Conservation (phyloP, 768 basidiomycete genomes). For the Lactarius akahatsu region DNA sequence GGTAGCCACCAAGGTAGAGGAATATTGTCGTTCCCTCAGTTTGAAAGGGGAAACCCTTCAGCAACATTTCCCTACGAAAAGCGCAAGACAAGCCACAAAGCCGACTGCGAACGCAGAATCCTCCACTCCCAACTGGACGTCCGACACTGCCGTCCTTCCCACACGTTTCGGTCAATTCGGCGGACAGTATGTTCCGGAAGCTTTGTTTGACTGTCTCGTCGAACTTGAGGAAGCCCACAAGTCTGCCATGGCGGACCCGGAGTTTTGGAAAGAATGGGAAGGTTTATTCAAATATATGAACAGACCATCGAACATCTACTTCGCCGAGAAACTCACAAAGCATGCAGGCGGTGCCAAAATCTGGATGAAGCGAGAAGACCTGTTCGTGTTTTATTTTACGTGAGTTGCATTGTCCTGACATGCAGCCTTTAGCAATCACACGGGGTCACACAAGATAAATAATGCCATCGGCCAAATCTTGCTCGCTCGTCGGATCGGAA, state of each 20-base stretch:
- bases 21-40: constrained; percentile 73
- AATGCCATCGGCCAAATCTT: constrained; percentile 99
- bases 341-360: constrained; percentile 92
- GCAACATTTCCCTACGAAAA: constrained; percentile 27
- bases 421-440: constrained; percentile 71
- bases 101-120: constrained; percentile 37
- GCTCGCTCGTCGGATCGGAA: constrained; percentile 90
- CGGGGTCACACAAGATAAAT: constrained; percentile 99
- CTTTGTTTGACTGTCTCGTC: constrained; percentile 86
- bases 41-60: constrained; percentile 39
- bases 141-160: constrained; percentile 56
- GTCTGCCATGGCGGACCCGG: constrained; percentile 79
- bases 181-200: constrained; percentile 96
- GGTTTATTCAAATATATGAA: constrained; percentile 92
- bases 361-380: constrained; percentile 95
- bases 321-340: constrained; percentile 87
- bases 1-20: constrained; percentile 56
- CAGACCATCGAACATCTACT: constrained; percentile 87
- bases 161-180: constrained; percentile 93
- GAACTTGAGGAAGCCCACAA: constrained; percentile 93
- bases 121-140: constrained; percentile 34
- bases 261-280: constrained; percentile 90
- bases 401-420: constrained; percentile 9
- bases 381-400: constrained; percentile 44
- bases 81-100: constrained; percentile 38